These are phyloP conservation scores for Penicillium cataractarum DNA, from an alignment of 495 filamentous ascomycete species.

Conservation along the genomic window DNA sequence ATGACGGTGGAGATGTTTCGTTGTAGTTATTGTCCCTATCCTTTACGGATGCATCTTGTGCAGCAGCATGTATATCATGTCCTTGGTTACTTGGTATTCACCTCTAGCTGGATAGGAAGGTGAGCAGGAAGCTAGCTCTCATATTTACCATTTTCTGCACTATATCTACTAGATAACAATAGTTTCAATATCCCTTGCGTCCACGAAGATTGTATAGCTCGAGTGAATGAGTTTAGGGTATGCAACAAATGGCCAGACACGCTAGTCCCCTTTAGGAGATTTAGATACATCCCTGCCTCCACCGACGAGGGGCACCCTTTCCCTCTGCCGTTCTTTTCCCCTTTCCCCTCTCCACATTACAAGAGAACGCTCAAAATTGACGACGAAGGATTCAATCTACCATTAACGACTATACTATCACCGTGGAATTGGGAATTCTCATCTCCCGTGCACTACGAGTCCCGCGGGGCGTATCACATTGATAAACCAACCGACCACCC, in stretches of 20 bases:
- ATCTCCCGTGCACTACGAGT: neutral
- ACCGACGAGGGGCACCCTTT: constrained; percentile 5
- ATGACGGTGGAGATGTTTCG: neutral
- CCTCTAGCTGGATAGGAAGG: too few species aligned
- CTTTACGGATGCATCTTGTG: neutral
- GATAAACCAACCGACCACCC: constrained; percentile 13
- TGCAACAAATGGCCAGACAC: constrained; percentile 10
- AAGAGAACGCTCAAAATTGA: neutral
- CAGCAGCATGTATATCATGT: neutral
- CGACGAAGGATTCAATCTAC: neutral
- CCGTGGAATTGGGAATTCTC: neutral
- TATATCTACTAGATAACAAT: neutral
- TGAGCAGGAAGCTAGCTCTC: too few species aligned
- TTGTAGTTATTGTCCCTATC: neutral
- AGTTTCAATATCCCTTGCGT: neutral
- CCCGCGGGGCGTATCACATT: constrained; percentile 14
- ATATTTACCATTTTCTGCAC: too few species aligned
- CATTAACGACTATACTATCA: neutral
- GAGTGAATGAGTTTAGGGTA: neutral
- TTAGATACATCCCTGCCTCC: constrained; percentile 28
- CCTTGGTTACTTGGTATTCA: neutral
- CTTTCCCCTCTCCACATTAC: neutral
- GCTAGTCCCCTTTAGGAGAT: constrained; percentile 31
- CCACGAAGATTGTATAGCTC: neutral
- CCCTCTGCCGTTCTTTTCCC: neutral